Percentiles rank a stretch among this genome's conserved stretches.
Evolutionary conservation across 2,329 filamentous ascomycete species (phyloP).

Genomic region (Trichoderma simmonsii): DNA sequence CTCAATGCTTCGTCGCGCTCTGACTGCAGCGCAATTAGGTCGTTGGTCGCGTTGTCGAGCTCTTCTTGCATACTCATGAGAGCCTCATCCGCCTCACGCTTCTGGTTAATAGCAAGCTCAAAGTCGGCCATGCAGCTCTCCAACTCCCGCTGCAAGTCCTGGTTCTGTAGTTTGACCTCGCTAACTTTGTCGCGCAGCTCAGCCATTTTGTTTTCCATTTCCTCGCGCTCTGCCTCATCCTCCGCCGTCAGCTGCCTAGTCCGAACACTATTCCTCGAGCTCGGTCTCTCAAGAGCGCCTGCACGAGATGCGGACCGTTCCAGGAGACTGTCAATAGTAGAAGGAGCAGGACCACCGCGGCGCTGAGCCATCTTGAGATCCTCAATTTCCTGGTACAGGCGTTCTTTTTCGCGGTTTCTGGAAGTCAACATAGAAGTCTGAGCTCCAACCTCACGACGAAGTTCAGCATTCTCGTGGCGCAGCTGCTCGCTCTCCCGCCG

Average conservation of each 20-base stretch:
- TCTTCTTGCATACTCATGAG: conserved; percentile 71
- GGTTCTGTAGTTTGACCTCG: conserved; percentile 81
- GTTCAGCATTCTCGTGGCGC: conserved; percentile 86
- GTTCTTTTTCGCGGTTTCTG: conserved; percentile 89
- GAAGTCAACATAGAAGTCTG: conserved; percentile 98
- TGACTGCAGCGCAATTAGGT: conserved; percentile 72
- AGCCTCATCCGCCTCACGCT: conserved; percentile 57
- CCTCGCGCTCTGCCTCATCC: conserved; percentile 78
- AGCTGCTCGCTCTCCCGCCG: conserved; percentile 68
- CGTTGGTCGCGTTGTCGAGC: conserved; percentile 72
- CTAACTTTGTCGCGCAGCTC: conserved; percentile 84
- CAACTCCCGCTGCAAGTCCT: conserved; percentile 80
- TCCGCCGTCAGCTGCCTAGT: conserved; percentile 59
- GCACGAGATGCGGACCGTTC: conserved; percentile 91
- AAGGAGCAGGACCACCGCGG: conserved; percentile 60
- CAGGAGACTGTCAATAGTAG: conserved; percentile 82
- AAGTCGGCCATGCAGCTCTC: conserved; percentile 78
- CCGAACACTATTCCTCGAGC: conserved; percentile 68
- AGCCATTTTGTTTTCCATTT: conserved; percentile 79
- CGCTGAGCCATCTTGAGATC: conserved; percentile 87
- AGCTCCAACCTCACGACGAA: conserved; percentile 87
- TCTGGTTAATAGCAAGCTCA: conserved; percentile 65
- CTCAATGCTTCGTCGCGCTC: conserved; percentile 85
- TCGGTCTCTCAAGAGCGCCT: conserved; percentile 63
- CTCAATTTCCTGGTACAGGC: conserved; percentile 94